These are phyloP conservation scores for Kazachstania sp. DNA, from an alignment of 1,139 yeast genomes.

Conservation along the genomic window DNA sequence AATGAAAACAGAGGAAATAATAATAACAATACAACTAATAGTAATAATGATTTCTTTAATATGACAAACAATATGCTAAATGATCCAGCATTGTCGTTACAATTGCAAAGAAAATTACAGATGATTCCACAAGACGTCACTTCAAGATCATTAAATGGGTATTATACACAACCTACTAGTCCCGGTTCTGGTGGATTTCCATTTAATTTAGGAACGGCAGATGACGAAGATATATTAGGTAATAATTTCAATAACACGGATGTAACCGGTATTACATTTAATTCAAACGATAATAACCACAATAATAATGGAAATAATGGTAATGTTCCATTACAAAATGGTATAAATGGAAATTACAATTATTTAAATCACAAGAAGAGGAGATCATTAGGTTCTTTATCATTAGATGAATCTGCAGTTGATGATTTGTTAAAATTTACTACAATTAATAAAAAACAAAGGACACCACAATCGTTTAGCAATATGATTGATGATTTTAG, in stretches of 20 bases:
- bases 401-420: slow-evolving; percentile 25
- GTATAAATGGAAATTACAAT: not conserved
- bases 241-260: slow-evolving; percentile 3
- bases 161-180: slow-evolving; percentile 28
- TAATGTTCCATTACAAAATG: not conserved
- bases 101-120: slow-evolving; percentile 22
- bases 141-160: slow-evolving; percentile 23
- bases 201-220: slow-evolving; percentile 4
- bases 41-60: slow-evolving; percentile 4
- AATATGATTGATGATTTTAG: slow-evolving; percentile 5
- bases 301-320: slow-evolving; percentile 1
- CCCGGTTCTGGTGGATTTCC: slow-evolving; percentile 15
- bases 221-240: slow-evolving; percentile 8
- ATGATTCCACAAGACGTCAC: slow-evolving; percentile 22
- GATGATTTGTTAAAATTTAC: slow-evolving; percentile 28
- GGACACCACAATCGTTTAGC: slow-evolving; percentile 3
- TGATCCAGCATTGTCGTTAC: slow-evolving; percentile 19
- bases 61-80: slow-evolving; percentile 1
- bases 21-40: not conserved
- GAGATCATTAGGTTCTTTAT: slow-evolving; percentile 23
- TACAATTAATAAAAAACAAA: slow-evolving; percentile 16
- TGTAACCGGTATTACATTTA: not conserved
- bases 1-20: not conserved
- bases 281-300: not conserved
- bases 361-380: slow-evolving; percentile 15